phyloP scores from a whole-genome alignment of 805 yeast genomes.

The Ogataea glucozyma region DNA sequence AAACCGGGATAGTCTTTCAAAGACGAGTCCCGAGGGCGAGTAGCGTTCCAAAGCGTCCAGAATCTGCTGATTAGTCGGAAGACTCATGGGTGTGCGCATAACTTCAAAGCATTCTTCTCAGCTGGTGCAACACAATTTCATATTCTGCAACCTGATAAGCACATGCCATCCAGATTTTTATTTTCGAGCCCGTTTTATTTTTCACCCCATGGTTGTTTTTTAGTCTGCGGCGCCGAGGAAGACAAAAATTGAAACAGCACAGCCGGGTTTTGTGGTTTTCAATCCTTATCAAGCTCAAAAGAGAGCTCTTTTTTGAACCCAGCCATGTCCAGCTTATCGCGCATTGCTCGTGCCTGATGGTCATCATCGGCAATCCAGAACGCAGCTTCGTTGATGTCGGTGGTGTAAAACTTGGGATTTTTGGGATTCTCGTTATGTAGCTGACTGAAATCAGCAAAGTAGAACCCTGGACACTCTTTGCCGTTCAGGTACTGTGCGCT shows the following conservation, averaged over 20 bases:
- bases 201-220: neutral
- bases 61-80: neutral
- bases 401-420: constrained; percentile 27
- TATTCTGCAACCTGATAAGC: neutral
- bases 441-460: constrained; percentile 49
- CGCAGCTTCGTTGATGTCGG: constrained; percentile 37
- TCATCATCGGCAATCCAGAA: constrained; percentile 51
- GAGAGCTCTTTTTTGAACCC: neutral
- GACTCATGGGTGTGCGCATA: neutral
- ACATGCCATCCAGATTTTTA: too few relatives aligned
- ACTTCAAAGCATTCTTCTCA: neutral
- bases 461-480: constrained; percentile 48
- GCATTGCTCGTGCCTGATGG: constrained; percentile 11
- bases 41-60: neutral
- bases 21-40: neutral
- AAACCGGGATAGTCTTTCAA: neutral
- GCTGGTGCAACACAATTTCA: neutral
- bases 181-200: constrained; percentile 1
- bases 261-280: neutral
- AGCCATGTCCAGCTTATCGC: neutral
- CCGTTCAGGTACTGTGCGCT: constrained; percentile 43
- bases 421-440: constrained; percentile 27
- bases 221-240: constrained; percentile 7
- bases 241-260: neutral
- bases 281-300: constrained; percentile 1